phyloP scores from a whole-genome alignment of 805 yeast species.

The Zygotorulaspora florentina region DNA sequence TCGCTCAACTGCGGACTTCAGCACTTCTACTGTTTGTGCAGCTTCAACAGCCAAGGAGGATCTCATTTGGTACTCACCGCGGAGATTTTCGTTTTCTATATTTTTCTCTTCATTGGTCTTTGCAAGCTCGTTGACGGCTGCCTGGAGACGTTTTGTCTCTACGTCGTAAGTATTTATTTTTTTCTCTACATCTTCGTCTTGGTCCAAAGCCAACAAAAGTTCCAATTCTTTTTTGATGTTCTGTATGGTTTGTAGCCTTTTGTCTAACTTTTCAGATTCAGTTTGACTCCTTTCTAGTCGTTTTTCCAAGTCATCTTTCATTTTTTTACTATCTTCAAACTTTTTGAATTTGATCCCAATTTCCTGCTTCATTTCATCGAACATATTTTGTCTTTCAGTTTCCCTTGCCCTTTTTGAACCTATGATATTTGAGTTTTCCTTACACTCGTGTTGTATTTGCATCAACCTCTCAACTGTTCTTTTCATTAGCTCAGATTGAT shows the following conservation, averaged over 20 bases:
- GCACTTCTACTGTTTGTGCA: slow-evolving; percentile 28
- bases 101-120: slow-evolving; percentile 42
- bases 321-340: slow-evolving; percentile 24
- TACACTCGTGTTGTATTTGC: slow-evolving; percentile 27
- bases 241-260: slow-evolving; percentile 11
- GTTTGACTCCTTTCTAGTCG: slow-evolving; percentile 21
- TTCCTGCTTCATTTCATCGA: slow-evolving; percentile 39
- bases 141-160: slow-evolving; percentile 10
- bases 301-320: slow-evolving; percentile 24
- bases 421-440: slow-evolving; percentile 21
- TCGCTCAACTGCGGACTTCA: slow-evolving; percentile 25
- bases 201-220: slow-evolving; percentile 4
- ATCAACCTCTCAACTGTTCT: slow-evolving; percentile 36
- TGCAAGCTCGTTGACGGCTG: slow-evolving; percentile 46
- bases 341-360: slow-evolving; percentile 42
- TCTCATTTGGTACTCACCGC: slow-evolving; percentile 42
- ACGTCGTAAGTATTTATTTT: slow-evolving; percentile 2
- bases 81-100: slow-evolving; percentile 30
- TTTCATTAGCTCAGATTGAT: slow-evolving; percentile 38
- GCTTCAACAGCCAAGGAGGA: slow-evolving; percentile 48
- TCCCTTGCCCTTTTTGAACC: slow-evolving; percentile 34
- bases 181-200: slow-evolving; percentile 12
- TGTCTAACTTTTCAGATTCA: slow-evolving; percentile 17
- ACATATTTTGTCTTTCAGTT: slow-evolving; percentile 37
- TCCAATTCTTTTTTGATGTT: slow-evolving; percentile 11